These are phyloP conservation scores for Teunomyces gatunensis DNA, from an alignment of 805 yeast species.

Conservation along the genomic window DNA sequence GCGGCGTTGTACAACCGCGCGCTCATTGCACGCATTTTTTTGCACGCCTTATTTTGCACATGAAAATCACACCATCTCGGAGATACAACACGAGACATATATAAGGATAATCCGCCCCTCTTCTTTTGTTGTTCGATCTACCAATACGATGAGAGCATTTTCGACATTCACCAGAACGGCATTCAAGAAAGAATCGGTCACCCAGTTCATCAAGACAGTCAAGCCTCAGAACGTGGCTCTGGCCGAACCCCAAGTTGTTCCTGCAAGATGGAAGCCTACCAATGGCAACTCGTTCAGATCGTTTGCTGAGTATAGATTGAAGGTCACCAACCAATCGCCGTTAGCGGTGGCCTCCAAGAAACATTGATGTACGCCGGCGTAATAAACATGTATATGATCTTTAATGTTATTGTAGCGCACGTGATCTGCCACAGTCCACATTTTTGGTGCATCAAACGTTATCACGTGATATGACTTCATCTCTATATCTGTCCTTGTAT, in stretches of 20 bases:
- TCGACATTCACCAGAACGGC: slow-evolving; percentile 18
- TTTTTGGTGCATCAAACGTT: background rate
- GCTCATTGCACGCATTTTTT: background rate
- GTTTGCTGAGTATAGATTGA: slow-evolving; percentile 45
- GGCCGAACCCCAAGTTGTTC: background rate
- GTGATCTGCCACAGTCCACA: background rate
- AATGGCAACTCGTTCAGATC: slow-evolving; percentile 40
- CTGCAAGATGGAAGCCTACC: slow-evolving; percentile 35
- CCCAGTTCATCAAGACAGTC: slow-evolving; percentile 23
- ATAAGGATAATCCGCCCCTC: background rate
- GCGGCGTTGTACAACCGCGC: background rate
- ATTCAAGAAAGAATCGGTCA: slow-evolving; percentile 29
- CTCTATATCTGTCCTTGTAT: background rate
- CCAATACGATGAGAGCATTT: slow-evolving; percentile 16
- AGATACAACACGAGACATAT: background rate
- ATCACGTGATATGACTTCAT: slow-evolving; percentile 8
- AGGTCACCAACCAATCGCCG: slow-evolving; percentile 40
- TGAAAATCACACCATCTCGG: slow-evolving; percentile 1
- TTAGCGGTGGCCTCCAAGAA: slow-evolving; percentile 27
- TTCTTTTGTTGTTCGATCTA: background rate
- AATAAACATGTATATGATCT: background rate
- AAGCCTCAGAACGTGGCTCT: slow-evolving; percentile 6
- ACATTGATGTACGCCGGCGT: background rate
- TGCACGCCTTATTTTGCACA: background rate
- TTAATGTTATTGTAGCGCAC: too few relatives aligned